Percentiles rank a stretch among this genome's conserved stretches.
These are phyloP conservation scores for Dichomitus squalens DNA, from an alignment of 1,284 basidiomycete species.

Conservation along the genomic window DNA sequence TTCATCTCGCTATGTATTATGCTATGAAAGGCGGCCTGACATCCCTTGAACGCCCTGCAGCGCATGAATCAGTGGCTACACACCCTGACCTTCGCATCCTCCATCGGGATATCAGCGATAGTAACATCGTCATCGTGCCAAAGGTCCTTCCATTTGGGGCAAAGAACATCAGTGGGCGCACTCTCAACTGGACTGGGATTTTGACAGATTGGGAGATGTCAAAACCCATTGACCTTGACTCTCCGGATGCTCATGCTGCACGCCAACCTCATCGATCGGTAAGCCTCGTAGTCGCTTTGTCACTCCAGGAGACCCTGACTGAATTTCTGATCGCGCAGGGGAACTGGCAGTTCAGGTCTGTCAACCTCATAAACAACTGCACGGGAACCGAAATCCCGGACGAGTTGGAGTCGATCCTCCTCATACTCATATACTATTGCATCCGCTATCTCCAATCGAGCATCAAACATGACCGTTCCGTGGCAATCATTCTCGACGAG, in stretches of 20 bases:
- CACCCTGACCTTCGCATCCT: background rate
- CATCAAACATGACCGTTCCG: background rate
- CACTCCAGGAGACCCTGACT: background rate
- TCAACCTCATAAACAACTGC: background rate
- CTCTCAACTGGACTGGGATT: background rate
- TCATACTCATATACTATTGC: constrained; percentile 6
- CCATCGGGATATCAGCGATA: constrained; percentile 11
- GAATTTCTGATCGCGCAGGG: background rate
- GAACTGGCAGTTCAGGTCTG: constrained; percentile 7
- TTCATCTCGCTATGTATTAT: too few species aligned
- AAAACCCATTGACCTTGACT: background rate
- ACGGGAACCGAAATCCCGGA: background rate
- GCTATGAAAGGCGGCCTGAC: too few species aligned
- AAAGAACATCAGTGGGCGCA: too few species aligned
- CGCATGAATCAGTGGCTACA: background rate
- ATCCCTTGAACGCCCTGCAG: too few species aligned
- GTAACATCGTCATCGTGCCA: constrained; percentile 7
- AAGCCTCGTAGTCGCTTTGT: background rate
- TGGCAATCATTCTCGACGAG: background rate
- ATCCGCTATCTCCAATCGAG: constrained; percentile 6
- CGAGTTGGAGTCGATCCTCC: constrained; percentile 12
- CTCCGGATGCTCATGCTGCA: background rate
- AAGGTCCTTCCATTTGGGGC: background rate
- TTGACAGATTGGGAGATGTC: constrained; percentile 7
- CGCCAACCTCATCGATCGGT: background rate